Percentiles rank a stretch among this genome's conserved stretches.
Conservation (phyloP, 1,284 basidiomycete genomes). For the Pyrrhoderma noxium region DNA sequence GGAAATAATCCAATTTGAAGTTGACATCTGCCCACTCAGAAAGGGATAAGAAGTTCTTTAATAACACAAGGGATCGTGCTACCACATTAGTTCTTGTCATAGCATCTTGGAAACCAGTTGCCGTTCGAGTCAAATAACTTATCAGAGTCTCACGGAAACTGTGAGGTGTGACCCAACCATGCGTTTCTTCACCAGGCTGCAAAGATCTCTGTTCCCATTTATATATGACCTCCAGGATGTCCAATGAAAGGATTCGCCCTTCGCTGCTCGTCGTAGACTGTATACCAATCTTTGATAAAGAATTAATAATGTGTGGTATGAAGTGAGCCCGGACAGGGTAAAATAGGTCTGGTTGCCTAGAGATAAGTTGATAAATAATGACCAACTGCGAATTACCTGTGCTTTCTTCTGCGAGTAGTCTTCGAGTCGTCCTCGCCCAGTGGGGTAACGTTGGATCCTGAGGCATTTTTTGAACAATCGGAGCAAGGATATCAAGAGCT, state of each 20-base stretch:
- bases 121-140: conserved; percentile 88
- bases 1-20: conserved; percentile 87
- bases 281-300: conserved; percentile 83
- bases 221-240: conserved; percentile 82
- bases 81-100: conserved; percentile 58
- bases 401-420: conserved; percentile 87
- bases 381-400: conserved; percentile 76
- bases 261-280: conserved; percentile 71
- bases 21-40: conserved; percentile 91
- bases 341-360: conserved; percentile 89
- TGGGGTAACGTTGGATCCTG: conserved; percentile 60
- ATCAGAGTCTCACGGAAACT: conserved; percentile 85
- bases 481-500: conserved; percentile 88
- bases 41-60: conserved; percentile 76
- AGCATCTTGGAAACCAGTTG: conserved; percentile 68
- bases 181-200: conserved; percentile 19
- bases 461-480: conserved; percentile 59
- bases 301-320: conserved; percentile 93
- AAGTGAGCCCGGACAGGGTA: conserved; percentile 92
- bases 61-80: conserved; percentile 71
- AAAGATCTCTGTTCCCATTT: conserved; percentile 74
- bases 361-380: conserved; percentile 88
- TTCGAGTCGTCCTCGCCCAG: conserved; percentile 89
- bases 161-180: conserved; percentile 68
- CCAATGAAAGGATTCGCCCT: conserved; percentile 75